phyloP scores from a whole-genome alignment of 208 protist genomes.

The Leptomonas seymouri region DNA sequence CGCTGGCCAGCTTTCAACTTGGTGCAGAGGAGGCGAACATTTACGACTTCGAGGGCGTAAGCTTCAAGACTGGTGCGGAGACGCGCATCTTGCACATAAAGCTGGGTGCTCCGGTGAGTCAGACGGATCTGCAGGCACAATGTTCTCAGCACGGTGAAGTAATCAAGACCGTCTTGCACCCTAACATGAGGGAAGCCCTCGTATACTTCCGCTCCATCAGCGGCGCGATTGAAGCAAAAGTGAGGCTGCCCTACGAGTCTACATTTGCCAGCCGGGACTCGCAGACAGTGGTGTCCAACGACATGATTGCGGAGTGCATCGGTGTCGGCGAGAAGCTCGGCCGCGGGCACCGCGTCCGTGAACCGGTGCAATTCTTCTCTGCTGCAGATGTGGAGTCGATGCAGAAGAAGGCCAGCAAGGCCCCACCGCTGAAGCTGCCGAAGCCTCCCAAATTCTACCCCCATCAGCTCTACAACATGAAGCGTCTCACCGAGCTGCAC shows the following conservation, averaged over 20 bases:
- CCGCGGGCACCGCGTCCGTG: constrained; percentile 83
- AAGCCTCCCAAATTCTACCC: constrained; percentile 68
- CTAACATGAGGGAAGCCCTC: constrained; percentile 85
- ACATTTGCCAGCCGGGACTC: constrained; percentile 61
- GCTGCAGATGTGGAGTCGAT: constrained; percentile 67
- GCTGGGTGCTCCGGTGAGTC: constrained; percentile 54
- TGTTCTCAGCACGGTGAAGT: constrained; percentile 78
- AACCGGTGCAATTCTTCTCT: constrained; percentile 58
- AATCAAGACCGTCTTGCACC: constrained; percentile 77
- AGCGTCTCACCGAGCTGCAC: constrained; percentile 84
- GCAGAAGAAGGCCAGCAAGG: constrained; percentile 54
- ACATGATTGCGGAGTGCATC: constrained; percentile 83
- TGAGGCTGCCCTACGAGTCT: constrained; percentile 66
- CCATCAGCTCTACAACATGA: constrained; percentile 85
- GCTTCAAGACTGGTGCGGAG: constrained; percentile 80
- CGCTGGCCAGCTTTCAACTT: constrained; percentile 94
- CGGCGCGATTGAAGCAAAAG: constrained; percentile 84
- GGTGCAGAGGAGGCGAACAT: constrained; percentile 93
- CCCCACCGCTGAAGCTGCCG: constrained; percentile 69
- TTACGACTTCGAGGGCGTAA: constrained; percentile 96
- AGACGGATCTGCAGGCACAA: constrained; percentile 67
- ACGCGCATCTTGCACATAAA: constrained; percentile 77
- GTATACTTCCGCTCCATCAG: constrained; percentile 77
- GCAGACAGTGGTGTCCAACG: constrained; percentile 76
- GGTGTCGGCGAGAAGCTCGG: constrained; percentile 79